Percentiles rank a stretch among this genome's conserved stretches.
These are phyloP conservation scores for Trichophaea hybrida DNA, from an alignment of 2,329 filamentous ascomycete species.

Conservation along the genomic window DNA sequence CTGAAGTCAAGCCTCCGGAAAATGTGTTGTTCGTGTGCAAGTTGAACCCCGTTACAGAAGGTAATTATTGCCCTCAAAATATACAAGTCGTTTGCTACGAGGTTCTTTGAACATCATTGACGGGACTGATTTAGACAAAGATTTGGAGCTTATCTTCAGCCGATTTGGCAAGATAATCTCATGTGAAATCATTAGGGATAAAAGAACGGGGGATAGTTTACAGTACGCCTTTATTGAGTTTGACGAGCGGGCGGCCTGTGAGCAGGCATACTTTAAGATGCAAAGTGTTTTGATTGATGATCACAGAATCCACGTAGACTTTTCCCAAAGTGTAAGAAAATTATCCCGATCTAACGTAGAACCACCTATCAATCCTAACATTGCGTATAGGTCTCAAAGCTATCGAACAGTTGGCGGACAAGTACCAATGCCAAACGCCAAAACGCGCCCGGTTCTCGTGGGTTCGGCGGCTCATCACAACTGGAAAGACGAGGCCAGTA, in stretches of 20 bases:
- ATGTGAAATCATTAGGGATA: constrained; percentile 90
- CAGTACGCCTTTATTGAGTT: constrained; percentile 99
- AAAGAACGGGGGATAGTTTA: constrained; percentile 81
- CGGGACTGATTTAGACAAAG: constrained; percentile 47
- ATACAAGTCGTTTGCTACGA: background rate
- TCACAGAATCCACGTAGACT: constrained; percentile 94
- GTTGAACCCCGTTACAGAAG: constrained; percentile 83
- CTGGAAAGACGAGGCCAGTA: constrained; percentile 89
- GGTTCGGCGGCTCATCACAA: constrained; percentile 79
- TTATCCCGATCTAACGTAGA: background rate
- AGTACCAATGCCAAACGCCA: constrained; percentile 69
- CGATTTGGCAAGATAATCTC: constrained; percentile 91
- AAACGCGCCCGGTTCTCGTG: constrained; percentile 46
- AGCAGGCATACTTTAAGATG: constrained; percentile 97
- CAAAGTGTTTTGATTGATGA: constrained; percentile 94
- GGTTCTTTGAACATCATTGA: background rate
- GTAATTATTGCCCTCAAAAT: constrained; percentile 28
- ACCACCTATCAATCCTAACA: constrained; percentile 21
- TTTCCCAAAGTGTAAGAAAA: constrained; percentile 73
- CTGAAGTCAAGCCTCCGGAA: constrained; percentile 91
- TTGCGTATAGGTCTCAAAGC: constrained; percentile 44
- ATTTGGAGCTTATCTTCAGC: constrained; percentile 89
- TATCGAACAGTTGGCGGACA: constrained; percentile 79
- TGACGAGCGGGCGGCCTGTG: constrained; percentile 79
- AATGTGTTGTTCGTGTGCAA: constrained; percentile 98